Evolutionary conservation across 495 filamentous ascomycete genomes (phyloP).

Genomic region (Melanomma pulvis-pyrius): DNA sequence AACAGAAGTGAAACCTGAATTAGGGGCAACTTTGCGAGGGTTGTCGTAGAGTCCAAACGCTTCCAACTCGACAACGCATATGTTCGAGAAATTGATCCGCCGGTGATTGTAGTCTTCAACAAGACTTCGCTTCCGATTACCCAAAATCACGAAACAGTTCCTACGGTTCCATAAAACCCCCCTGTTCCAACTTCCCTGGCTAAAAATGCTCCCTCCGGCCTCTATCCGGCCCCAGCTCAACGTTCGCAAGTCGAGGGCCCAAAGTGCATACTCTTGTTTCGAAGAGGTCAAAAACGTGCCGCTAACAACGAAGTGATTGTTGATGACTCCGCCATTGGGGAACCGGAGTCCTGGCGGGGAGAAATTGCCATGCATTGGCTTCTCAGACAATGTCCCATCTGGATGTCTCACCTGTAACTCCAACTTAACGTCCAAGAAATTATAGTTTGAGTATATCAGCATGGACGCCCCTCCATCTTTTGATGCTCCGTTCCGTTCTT

Average conservation of each 20-base stretch:
- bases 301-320: conserved; percentile 93
- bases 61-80: conserved; percentile 95
- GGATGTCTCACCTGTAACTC: conserved; percentile 85
- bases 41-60: conserved; percentile 97
- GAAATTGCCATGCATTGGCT: conserved; percentile 81
- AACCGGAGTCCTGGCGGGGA: conserved; percentile 92
- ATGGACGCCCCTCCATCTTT: conserved; percentile 73
- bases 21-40: conserved; percentile 72
- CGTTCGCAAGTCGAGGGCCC: conserved; percentile 86
- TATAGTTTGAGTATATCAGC: conserved; percentile 99
- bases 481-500: conserved; percentile 28
- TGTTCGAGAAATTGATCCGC: conserved; percentile 93
- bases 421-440: conserved; percentile 94
- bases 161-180: conserved; percentile 89
- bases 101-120: conserved; percentile 98
- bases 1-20: conserved; percentile 77
- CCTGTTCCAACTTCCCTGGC: conserved; percentile 95
- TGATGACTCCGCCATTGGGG: conserved; percentile 91
- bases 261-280: conserved; percentile 97
- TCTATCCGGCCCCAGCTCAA: conserved; percentile 95
- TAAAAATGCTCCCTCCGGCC: conserved; percentile 90
- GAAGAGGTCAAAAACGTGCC: conserved; percentile 96
- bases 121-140: conserved; percentile 87
- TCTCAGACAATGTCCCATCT: conserved; percentile 84
- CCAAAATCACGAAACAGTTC: conserved; percentile 92